Conservation (phyloP, 1,284 basidiomycete species). For the Papiliotrema flavescens region DNA sequence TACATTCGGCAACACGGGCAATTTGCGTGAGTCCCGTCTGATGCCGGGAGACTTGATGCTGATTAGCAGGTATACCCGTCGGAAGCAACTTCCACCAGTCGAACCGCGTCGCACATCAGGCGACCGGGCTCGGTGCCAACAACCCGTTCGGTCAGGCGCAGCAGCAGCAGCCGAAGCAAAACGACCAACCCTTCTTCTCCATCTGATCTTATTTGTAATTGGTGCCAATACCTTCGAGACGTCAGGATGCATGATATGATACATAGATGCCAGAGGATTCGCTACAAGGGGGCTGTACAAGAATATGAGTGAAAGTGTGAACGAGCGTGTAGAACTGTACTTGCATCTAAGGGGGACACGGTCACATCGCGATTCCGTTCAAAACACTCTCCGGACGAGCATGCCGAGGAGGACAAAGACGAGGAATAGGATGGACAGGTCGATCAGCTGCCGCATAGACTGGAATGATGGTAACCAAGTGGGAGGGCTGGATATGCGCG, state of each 20-base stretch:
- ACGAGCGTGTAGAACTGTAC: too few relatives aligned
- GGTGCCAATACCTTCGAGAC: background rate
- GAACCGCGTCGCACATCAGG: constrained; percentile 58
- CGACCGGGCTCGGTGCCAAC: constrained; percentile 55
- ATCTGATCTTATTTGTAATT: constrained; percentile 50
- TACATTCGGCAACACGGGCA: constrained; percentile 86
- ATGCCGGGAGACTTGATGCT: background rate
- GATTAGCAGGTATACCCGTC: constrained; percentile 60
- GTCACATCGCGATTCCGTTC: too few relatives aligned
- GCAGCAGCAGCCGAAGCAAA: constrained; percentile 36
- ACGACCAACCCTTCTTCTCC: constrained; percentile 80
- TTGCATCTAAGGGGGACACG: too few relatives aligned
- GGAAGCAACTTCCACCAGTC: constrained; percentile 53
- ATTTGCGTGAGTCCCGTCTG: constrained; percentile 58
- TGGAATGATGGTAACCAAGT: too few relatives aligned
- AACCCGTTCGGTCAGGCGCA: constrained; percentile 71
- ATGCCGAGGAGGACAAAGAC: constrained; percentile 1
- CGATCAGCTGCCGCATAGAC: too few relatives aligned
- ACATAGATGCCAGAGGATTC: background rate
- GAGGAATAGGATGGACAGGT: constrained; percentile 2
- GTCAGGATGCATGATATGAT: background rate
- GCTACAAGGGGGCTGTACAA: background rate
- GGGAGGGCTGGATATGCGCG: too few relatives aligned
- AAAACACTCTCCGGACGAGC: too few relatives aligned
- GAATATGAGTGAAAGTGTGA: background rate